Conservation (phyloP, 257 asterid genomes). For the Solanum lycopersicoides region DNA sequence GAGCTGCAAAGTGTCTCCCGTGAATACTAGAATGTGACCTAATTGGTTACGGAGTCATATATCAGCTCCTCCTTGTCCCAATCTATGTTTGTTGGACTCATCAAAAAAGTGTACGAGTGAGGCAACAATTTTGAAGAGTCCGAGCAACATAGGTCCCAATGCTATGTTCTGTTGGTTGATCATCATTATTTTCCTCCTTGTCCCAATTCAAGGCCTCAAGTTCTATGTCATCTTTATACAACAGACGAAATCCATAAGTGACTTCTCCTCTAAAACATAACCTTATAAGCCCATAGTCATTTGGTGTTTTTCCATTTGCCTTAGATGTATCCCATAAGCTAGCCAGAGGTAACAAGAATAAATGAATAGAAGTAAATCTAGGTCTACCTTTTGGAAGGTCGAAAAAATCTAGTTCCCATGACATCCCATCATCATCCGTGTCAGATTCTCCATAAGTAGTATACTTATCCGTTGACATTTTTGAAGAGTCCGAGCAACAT, state of each 20-base stretch:
- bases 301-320: neutral
- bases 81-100: neutral
- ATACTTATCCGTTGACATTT: no score
- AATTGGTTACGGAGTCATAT: neutral
- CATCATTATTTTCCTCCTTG: neutral
- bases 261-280: neutral
- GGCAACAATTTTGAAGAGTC: neutral
- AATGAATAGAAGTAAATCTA: neutral
- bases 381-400: neutral
- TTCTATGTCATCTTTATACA: neutral
- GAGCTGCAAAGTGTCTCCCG: neutral
- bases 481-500: no score
- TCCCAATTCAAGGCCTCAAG: neutral
- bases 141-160: neutral
- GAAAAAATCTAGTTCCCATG: fast-evolving
- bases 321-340: neutral
- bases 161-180: neutral
- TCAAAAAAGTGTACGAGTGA: neutral
- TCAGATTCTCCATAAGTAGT: no score
- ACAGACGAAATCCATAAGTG: neutral
- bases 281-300: neutral
- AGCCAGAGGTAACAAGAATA: neutral
- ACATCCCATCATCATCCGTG: neutral
- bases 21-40: no score
- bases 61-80: neutral